Evolutionary conservation across 2,329 filamentous ascomycete genomes (phyloP).

Genomic region (Diaporthe sp.): DNA sequence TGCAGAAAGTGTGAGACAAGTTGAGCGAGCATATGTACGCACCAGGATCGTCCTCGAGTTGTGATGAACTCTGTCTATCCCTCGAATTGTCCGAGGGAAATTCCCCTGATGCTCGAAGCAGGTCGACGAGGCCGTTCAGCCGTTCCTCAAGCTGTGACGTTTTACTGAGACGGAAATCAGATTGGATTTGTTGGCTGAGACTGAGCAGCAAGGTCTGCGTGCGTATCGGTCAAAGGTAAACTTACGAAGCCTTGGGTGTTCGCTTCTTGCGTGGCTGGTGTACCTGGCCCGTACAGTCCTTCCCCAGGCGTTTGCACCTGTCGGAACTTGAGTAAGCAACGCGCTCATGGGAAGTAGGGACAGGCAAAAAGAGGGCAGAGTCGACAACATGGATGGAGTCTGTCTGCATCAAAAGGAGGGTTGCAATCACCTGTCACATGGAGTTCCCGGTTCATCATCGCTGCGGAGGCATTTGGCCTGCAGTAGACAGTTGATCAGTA

Average conservation of each 20-base stretch:
- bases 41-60: constrained; percentile 25
- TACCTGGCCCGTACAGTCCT: constrained; percentile 60
- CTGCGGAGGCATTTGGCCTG: constrained; percentile 38
- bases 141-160: constrained; percentile 64
- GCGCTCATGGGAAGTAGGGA: too few species aligned
- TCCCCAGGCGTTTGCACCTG: constrained; percentile 62
- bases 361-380: not conserved
- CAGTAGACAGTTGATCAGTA: not conserved
- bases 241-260: constrained; percentile 63
- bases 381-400: constrained; percentile 7
- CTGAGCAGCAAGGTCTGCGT: not conserved
- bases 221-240: constrained; percentile 31
- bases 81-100: constrained; percentile 39
- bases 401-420: not conserved
- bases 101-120: constrained; percentile 59
- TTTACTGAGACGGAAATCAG: constrained; percentile 49
- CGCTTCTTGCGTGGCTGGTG: constrained; percentile 65
- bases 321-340: not conserved
- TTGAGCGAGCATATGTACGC: not conserved
- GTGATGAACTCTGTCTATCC: not conserved
- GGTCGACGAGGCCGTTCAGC: constrained; percentile 62
- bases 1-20: not conserved
- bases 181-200: not conserved
- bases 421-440: constrained; percentile 47
- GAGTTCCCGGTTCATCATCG: not conserved